phyloP scores from a whole-genome alignment of 805 yeast species.

The Grigorovia jiainica region DNA sequence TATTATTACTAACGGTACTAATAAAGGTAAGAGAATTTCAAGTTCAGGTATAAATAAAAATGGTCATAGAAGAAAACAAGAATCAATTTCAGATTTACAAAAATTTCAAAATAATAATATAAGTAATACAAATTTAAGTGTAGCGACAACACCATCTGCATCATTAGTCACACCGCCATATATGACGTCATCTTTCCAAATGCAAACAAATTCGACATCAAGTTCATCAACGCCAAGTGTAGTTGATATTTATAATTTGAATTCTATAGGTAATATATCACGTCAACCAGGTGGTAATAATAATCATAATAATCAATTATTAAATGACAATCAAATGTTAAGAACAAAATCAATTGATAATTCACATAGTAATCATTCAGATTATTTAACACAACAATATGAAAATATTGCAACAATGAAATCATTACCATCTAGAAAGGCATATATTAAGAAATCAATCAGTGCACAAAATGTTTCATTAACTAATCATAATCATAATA shows the following conservation, averaged over 20 bases:
- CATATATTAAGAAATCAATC: background rate
- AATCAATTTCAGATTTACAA: slow-evolving; percentile 22
- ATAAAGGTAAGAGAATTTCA: background rate
- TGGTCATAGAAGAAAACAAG: slow-evolving; percentile 25
- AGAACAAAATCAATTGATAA: background rate
- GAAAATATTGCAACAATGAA: background rate
- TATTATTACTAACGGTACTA: background rate
- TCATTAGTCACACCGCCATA: slow-evolving; percentile 8
- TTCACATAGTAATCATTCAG: background rate
- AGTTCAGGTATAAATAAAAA: slow-evolving; percentile 5
- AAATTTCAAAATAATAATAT: slow-evolving; percentile 1
- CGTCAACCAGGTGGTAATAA: background rate
- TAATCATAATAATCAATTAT: background rate
- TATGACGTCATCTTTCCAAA: slow-evolving; percentile 4
- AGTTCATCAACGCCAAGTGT: slow-evolving; percentile 8
- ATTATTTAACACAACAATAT: background rate
- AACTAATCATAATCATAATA: background rate
- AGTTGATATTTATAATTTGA: slow-evolving; percentile 1
- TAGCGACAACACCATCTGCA: slow-evolving; percentile 7
- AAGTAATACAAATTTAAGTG: background rate
- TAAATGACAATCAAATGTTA: background rate
- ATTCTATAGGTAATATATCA: background rate
- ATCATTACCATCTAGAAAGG: background rate
- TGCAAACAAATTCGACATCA: slow-evolving; percentile 4
- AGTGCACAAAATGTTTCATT: background rate